Base-by-base conservation (phyloP, 495 filamentous ascomycete species). In the Penicillium cataractarum region DNA sequence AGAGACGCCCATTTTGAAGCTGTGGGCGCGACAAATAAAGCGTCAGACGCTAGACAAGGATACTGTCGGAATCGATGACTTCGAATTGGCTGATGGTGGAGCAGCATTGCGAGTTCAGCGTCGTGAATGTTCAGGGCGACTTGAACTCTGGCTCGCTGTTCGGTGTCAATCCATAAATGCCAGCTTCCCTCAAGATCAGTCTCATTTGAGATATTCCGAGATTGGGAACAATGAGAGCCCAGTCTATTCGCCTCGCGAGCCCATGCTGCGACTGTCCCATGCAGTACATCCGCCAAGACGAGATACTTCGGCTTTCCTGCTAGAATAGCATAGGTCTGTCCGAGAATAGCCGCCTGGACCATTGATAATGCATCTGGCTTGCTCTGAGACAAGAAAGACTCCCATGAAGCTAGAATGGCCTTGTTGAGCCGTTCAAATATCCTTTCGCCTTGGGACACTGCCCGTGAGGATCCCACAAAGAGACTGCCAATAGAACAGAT, bases 251-350 rank as follows among this genome's bases (percentile, higher is more conserved):
- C 63, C 49, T 69, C 65, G 24, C 74, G 74, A 10, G 72, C 69
- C 74, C 72, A 78, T n/a, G 74, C 68, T 51, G 71, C 70, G 9
- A 73, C 73, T n/a, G 76, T 77, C 9, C 76, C 76, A 50, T 78
- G 75, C 19, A 79, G 70, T 0, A 71, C 70, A 60, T 79, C 74
- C 6, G 69, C 68, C 6, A 76, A 29, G 17, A 67, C 60, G 9
- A 76, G 63, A 55, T 66, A 57, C 46, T 63, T 74, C 3, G 74
- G 64, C 22, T 66, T 40, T 3, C 76, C 74, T 0, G 76, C 73
- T 27, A 79, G 69, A 17, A 78, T 71, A 19, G 69, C 76, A 61
- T 74, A 79, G 0, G 75, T 78, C 49, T 79, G 76, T 8, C 76
- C 75, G 0, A 79, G 46, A 37, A 77, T 63, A 5, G 74, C 74